Conservation (phyloP, 345 rosid genomes). For the Salix koriyanagi region DNA sequence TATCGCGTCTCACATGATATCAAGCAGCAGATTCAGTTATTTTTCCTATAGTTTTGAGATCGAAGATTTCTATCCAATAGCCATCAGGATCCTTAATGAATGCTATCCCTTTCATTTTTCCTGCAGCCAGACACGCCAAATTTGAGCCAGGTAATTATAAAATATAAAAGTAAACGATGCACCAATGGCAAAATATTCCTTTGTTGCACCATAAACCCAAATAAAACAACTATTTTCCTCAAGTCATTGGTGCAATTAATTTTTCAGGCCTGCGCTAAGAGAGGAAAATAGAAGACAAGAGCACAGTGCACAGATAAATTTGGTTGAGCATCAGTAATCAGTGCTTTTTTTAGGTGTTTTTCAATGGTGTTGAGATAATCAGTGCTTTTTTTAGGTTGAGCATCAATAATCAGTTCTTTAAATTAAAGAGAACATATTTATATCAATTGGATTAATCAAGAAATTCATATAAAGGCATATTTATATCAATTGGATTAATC, state of each 20-base stretch:
- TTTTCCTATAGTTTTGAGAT: slow-evolving; percentile 54
- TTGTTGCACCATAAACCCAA: neutral
- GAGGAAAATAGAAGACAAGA: neutral
- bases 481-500: neutral
- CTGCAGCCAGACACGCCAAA: slow-evolving; percentile 33
- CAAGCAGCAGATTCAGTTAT: slow-evolving; percentile 36
- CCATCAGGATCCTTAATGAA: slow-evolving; percentile 98
- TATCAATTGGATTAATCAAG: neutral
- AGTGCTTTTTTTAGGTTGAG: neutral
- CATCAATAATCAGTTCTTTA: neutral
- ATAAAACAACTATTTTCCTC: neutral
- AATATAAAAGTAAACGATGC: neutral
- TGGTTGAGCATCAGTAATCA: neutral
- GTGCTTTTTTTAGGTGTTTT: neutral
- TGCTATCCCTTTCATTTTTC: slow-evolving; percentile 87
- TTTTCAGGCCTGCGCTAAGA: neutral
- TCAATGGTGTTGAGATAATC: neutral
- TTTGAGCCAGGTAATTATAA: neutral
- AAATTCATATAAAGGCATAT: neutral
- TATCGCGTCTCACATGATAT: slow-evolving; percentile 1
- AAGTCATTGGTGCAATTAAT: neutral
- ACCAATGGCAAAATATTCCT: neutral
- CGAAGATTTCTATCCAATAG: slow-evolving; percentile 94
- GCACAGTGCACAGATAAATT: neutral
- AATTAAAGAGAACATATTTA: neutral